Percentiles rank a stretch among this genome's conserved stretches.
Conservation (phyloP, 257 asterid species). For the Salvia miltiorrhiza region DNA sequence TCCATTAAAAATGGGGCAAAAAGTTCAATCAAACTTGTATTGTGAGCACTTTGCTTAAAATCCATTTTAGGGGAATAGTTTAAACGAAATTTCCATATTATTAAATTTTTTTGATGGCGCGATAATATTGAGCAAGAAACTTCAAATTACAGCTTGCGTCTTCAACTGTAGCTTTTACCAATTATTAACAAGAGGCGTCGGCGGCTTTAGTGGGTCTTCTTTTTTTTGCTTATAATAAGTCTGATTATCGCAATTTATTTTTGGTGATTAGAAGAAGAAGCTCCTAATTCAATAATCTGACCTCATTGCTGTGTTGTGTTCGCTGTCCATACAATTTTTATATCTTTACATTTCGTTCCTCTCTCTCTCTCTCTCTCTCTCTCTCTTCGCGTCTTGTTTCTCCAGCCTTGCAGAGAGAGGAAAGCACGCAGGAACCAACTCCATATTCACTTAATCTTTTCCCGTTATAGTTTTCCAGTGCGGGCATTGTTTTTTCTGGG, state of each 20-base stretch:
- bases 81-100: neutral
- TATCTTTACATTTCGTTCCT: neutral
- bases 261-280: neutral
- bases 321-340: slow-evolving; percentile 47
- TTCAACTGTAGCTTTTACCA: neutral
- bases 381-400: slow-evolving; percentile 26
- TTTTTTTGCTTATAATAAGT: neutral
- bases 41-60: neutral
- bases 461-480: neutral
- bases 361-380: slow-evolving; percentile 7
- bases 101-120: neutral
- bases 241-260: neutral
- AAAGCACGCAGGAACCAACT: neutral
- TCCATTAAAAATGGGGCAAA: neutral
- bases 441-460: slow-evolving; percentile 13
- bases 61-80: neutral
- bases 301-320: slow-evolving; percentile 23
- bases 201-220: slow-evolving; percentile 18
- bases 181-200: slow-evolving; percentile 13
- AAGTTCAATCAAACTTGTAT: neutral
- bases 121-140: neutral
- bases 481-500: slow-evolving; percentile 11
- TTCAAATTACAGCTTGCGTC: neutral
- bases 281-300: slow-evolving; percentile 20
- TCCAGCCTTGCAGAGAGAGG: slow-evolving; percentile 32